phyloP scores from a whole-genome alignment of 768 basidiomycete genomes.

The Phylloporus arenicola region DNA sequence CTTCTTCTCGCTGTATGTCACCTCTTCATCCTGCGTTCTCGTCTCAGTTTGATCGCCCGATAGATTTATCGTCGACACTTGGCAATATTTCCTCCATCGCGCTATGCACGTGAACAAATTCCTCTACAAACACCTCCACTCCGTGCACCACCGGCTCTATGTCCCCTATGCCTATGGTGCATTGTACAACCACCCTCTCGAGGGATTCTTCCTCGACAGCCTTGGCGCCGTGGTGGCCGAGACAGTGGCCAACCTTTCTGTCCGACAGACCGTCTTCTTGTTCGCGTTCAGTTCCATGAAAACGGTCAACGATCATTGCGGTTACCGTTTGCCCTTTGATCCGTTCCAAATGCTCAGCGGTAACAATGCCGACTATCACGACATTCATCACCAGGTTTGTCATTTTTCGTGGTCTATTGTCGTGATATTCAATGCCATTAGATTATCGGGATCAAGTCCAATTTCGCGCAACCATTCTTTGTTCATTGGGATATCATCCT shows the following conservation, averaged over 20 bases:
- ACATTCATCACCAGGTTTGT: slow-evolving; percentile 91
- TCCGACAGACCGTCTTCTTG: slow-evolving; percentile 79
- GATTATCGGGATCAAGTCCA: slow-evolving; percentile 83
- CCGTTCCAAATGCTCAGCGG: slow-evolving; percentile 78
- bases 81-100: slow-evolving; percentile 97
- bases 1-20: slow-evolving; percentile 74
- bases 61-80: slow-evolving; percentile 93
- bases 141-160: slow-evolving; percentile 92
- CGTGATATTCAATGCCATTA: slow-evolving; percentile 2
- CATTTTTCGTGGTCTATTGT: neutral
- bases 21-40: neutral
- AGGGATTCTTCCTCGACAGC: slow-evolving; percentile 87
- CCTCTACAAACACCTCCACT: slow-evolving; percentile 88
- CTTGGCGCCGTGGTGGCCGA: slow-evolving; percentile 79
- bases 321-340: slow-evolving; percentile 86
- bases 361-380: slow-evolving; percentile 96
- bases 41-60: neutral
- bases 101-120: slow-evolving; percentile 86
- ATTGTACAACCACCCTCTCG: slow-evolving; percentile 94
- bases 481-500: slow-evolving; percentile 87
- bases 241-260: slow-evolving; percentile 55
- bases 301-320: slow-evolving; percentile 95
- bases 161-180: slow-evolving; percentile 97
- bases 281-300: slow-evolving; percentile 84
- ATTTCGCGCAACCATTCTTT: slow-evolving; percentile 95